phyloP scores from a whole-genome alignment of 1,139 yeast species.

The Geotrichum australiense region DNA sequence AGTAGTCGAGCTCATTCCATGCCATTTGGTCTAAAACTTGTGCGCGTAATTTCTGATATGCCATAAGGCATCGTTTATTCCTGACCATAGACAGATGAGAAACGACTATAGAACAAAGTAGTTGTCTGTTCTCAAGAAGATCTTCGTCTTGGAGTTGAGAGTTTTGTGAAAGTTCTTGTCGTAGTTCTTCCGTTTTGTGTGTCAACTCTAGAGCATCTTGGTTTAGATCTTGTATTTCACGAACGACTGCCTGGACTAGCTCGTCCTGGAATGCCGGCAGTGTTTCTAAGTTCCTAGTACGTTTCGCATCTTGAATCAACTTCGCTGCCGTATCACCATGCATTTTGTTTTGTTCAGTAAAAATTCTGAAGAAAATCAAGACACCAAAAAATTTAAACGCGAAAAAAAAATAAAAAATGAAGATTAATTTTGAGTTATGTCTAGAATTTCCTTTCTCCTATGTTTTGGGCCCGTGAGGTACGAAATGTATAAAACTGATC shows the following conservation, averaged over 20 bases:
- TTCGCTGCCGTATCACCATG: constrained; percentile 85
- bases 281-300: constrained; percentile 59
- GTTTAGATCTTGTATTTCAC: constrained; percentile 38
- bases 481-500: too few species aligned
- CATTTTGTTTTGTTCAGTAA: too few species aligned
- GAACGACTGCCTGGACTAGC: constrained; percentile 54
- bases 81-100: constrained; percentile 77
- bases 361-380: too few species aligned
- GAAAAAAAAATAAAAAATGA: too few species aligned
- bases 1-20: constrained; percentile 50
- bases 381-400: too few species aligned
- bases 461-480: too few species aligned
- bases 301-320: constrained; percentile 73
- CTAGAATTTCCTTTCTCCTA: too few species aligned
- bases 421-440: too few species aligned
- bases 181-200: constrained; percentile 17
- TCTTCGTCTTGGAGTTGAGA: constrained; percentile 26
- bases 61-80: constrained; percentile 81
- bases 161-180: constrained; percentile 27
- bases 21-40: constrained; percentile 58
- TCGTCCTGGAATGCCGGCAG: constrained; percentile 73
- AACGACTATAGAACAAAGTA: constrained; percentile 66
- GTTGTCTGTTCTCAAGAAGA: constrained; percentile 40
- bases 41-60: constrained; percentile 70
- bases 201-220: constrained; percentile 49